These are phyloP conservation scores for Lasiodiplodia hormozganensis DNA, from an alignment of 2,329 filamentous ascomycete species.

Conservation along the genomic window DNA sequence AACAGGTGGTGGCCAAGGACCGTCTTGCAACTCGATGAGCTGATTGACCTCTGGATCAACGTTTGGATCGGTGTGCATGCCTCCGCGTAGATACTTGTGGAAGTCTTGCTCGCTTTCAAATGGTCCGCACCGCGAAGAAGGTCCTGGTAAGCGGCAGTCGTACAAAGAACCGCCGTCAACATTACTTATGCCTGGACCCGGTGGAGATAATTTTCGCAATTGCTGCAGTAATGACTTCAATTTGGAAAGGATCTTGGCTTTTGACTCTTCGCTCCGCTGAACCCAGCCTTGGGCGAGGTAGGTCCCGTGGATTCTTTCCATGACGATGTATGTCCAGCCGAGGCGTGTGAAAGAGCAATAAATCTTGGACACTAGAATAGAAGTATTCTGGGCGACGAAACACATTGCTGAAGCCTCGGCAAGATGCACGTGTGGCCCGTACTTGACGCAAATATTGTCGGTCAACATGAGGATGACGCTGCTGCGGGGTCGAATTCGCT, in stretches of 20 bases:
- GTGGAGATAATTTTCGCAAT: constrained; percentile 32
- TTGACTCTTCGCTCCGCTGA: constrained; percentile 31
- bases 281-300: constrained; percentile 31
- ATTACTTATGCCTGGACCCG: constrained; percentile 32
- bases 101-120: constrained; percentile 47
- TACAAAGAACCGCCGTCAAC: constrained; percentile 35
- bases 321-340: constrained; percentile 54
- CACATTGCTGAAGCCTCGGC: constrained; percentile 51
- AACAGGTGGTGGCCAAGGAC: constrained; percentile 45
- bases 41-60: constrained; percentile 38
- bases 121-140: constrained; percentile 40
- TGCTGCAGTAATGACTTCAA: constrained; percentile 35
- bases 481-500: constrained; percentile 11
- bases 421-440: constrained; percentile 40
- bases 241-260: constrained; percentile 31
- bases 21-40: constrained; percentile 48
- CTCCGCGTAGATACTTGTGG: constrained; percentile 45
- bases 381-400: constrained; percentile 51
- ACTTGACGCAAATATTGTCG: constrained; percentile 41
- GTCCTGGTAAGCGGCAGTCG: constrained; percentile 38
- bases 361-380: constrained; percentile 55
- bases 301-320: constrained; percentile 48
- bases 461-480: constrained; percentile 19
- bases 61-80: constrained; percentile 34
- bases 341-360: constrained; percentile 53